Conservation (phyloP, 345 rosid species). For the Viola odorata region DNA sequence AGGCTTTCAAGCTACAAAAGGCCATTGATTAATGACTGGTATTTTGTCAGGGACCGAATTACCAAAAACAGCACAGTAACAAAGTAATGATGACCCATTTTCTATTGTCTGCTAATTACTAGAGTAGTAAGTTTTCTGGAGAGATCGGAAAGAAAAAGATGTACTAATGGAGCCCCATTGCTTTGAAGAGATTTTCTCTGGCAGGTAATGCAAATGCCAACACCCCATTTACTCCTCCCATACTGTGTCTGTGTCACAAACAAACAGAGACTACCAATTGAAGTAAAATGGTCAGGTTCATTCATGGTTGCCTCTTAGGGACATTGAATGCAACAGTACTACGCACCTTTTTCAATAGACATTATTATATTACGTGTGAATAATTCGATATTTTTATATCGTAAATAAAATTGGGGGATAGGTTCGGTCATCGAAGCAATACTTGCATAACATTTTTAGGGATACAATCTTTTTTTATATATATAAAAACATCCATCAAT, state of each 20-base stretch:
- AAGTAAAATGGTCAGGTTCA: constrained; percentile 18
- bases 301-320: constrained; percentile 7
- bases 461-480: too few species aligned
- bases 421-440: too few species aligned
- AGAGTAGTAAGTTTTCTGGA: not conserved
- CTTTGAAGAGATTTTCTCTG: constrained; percentile 13
- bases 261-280: constrained; percentile 9
- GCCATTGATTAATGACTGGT: not conserved
- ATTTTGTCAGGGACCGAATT: constrained; percentile 10
- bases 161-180: constrained; percentile 25
- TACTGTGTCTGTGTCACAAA: constrained; percentile 8
- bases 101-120: constrained; percentile 26
- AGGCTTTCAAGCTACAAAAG: not conserved
- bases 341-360: too few species aligned
- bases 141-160: too few species aligned
- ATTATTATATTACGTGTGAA: too few species aligned
- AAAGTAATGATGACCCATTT: constrained; percentile 34
- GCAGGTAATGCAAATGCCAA: constrained; percentile 17
- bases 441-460: too few species aligned
- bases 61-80: not conserved
- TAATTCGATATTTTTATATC: too few species aligned
- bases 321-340: not conserved
- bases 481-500: too few species aligned
- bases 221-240: constrained; percentile 2
- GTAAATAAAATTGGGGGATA: too few species aligned